Evolutionary conservation across 108 stramenopile genomes (phyloP), one percentile per base, ranked within the genome.

Genomic region (Schizochytrium sp.): DNA sequence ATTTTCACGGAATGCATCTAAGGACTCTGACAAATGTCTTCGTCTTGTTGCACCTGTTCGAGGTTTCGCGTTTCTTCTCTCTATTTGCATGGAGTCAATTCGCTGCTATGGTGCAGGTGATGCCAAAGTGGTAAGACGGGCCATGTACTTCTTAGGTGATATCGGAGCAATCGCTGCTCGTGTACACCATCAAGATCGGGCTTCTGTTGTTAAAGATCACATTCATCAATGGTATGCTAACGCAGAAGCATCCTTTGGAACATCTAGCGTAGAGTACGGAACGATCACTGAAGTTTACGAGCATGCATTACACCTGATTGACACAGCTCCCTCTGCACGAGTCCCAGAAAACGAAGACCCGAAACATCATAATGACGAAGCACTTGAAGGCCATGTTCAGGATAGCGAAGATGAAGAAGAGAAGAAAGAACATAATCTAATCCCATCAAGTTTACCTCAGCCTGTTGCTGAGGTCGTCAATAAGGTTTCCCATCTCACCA

Each of bases 141-240:
- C 76, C 47, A 83, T 83, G 53, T 49, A 55, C 28, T 83, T 83
- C 55, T 53, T 83, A 5, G 76, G 76, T 0, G 76, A 83, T 42
- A 55, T 83, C 10, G 76, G 76, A 5, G 47, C 50, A 2, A 83
- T 83, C 1, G 47, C 50, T 17, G 76, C 76, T 0, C 76, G 76
- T 53, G 47, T 55, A 47, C 47, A 50, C 10, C 76, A 40, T 10
- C 76, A 5, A 10, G 40, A 42, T n/a, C 76, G 76, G 50, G 76
- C n/a, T 5, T 2, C 49, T 17, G 76, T 83, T 40, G 40, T 83
- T 38, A 83, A 83, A 42, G 76, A 49, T 47, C 76, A 83, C 38
- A 17, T 83, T 5, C 10, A 17, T n/a, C 47, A 55, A 53, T 83
- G 76, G 76, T 38, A 69, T 2, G 7, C 44, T 15, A 38, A 44